phyloP scores from a whole-genome alignment of 2,329 filamentous ascomycete genomes.

The Hypoxylon sp. region DNA sequence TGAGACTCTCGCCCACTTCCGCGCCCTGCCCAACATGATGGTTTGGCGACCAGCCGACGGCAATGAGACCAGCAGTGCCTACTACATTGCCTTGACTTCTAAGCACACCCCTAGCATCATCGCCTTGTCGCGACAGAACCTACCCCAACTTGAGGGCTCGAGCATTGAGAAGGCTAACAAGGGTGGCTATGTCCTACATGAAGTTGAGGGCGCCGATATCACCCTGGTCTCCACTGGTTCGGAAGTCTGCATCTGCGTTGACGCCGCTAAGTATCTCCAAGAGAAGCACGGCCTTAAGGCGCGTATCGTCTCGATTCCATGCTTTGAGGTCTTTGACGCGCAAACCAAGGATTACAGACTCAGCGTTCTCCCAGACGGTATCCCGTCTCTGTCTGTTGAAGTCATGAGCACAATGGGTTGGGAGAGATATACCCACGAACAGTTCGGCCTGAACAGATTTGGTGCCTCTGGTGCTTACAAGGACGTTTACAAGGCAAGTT shows the following conservation, averaged over 20 bases:
- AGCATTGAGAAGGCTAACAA: conserved; percentile 91
- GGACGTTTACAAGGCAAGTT: conserved; percentile 91
- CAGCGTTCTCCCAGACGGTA: conserved; percentile 91
- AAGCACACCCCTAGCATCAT: conserved; percentile 93
- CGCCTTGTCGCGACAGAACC: conserved; percentile 96
- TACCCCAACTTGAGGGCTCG: conserved; percentile 96
- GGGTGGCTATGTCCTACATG: conserved; percentile 93
- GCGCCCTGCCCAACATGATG: conserved; percentile 98
- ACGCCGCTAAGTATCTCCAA: conserved; percentile 91
- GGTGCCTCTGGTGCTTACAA: conserved; percentile 97
- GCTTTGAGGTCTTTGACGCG: conserved; percentile 95
- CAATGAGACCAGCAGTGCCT: conserved; percentile 97
- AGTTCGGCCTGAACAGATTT: conserved; percentile 99
- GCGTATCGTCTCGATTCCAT: conserved; percentile 95
- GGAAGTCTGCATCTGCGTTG: conserved; percentile 93
- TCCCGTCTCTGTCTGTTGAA: conserved; percentile 93
- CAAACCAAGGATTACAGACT: conserved; percentile 97
- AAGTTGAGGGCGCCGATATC: conserved; percentile 86
- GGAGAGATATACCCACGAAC: conserved; percentile 99
- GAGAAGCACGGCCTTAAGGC: conserved; percentile 90
- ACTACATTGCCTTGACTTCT: conserved; percentile 93
- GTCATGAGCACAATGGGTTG: conserved; percentile 98
- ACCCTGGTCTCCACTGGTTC: conserved; percentile 96
- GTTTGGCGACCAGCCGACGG: conserved; percentile 99
- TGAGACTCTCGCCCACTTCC: conserved; percentile 98